Evolutionary conservation across 371 early-diverging fungal genomes (phyloP), one percentile per base, ranked within the genome.

Genomic region (Scutellospora calospora): DNA sequence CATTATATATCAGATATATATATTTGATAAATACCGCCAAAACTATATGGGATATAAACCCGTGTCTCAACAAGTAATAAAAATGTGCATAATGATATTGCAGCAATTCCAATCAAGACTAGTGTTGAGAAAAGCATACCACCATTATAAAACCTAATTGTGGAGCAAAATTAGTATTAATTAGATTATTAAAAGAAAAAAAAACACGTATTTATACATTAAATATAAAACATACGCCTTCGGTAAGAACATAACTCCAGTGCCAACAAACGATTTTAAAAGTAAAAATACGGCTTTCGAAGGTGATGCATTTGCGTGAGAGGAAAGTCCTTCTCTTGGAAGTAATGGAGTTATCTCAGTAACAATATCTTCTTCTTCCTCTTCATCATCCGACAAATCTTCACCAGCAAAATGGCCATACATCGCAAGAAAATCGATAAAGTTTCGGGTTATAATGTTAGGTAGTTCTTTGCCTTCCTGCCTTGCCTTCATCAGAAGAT

Each of bases 381-480:
- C 96, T 80, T 95, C 94, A 52, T 92, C 95, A 57, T 94, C 94
- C 57, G 95, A 95, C 69, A 93, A 87, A 81, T 96, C 95, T 82
- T 96, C 98, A 45, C 98, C 98, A 5, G 97, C 98, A 88, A 97
- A 98, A 84, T 96, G 96, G 33, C 97, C 97, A 82, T 95, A 98
- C 75, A 98, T 87, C 52, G 93, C 95, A 77, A 98, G 88, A 81
- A 97, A 98, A 84, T 98, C 98, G 51, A 97, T 93, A 90, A 97
- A 98, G 85, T 93, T 95, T 51, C 90, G 87, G 8, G 98, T 96
- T 59, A 97, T 87, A 68, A 95, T 88, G 83, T 91, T 91, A 74
- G 93, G 90, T 22, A 89, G 90, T 12, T 85, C 85, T 31, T 92
- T 90, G 22, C 95, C 95, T 82, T 91, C 88, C 66, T 85, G 86